phyloP scores from a whole-genome alignment of 2,329 filamentous ascomycete genomes.

The Phoma sp. region DNA sequence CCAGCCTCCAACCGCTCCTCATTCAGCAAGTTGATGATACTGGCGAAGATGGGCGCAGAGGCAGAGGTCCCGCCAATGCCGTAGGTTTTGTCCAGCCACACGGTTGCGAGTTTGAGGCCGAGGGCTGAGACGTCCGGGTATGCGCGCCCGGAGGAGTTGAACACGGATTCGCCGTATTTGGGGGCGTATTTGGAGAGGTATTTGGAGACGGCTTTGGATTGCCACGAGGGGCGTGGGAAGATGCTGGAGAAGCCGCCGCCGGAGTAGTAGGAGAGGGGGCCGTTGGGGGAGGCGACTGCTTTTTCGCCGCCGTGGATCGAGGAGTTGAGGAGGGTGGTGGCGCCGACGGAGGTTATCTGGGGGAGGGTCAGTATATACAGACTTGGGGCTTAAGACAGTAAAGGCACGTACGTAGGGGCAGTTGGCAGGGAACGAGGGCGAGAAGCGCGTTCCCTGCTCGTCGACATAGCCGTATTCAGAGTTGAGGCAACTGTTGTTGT shows the following conservation, averaged over 20 bases:
- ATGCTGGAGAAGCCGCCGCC: constrained; percentile 56
- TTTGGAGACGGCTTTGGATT: constrained; percentile 36
- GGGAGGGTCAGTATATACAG: not conserved
- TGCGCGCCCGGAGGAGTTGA: constrained; percentile 55
- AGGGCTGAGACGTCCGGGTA: constrained; percentile 67
- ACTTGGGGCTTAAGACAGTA: not conserved
- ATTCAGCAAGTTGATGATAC: constrained; percentile 65
- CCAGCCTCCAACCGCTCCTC: constrained; percentile 60
- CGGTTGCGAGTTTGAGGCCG: constrained; percentile 54
- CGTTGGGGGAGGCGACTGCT: constrained; percentile 31
- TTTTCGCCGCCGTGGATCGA: constrained; percentile 55
- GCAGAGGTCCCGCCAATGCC: constrained; percentile 58
- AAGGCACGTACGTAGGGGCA: constrained; percentile 64
- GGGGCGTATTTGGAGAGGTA: constrained; percentile 17
- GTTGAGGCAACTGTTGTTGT: constrained; percentile 26
- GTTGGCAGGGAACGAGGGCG: constrained; percentile 66
- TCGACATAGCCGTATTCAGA: constrained; percentile 19
- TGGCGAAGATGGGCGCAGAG: constrained; percentile 63
- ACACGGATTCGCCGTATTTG: constrained; percentile 14
- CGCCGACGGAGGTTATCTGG: constrained; percentile 63
- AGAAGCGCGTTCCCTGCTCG: constrained; percentile 45
- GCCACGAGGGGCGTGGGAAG: constrained; percentile 56
- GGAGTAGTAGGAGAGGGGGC: constrained; percentile 15
- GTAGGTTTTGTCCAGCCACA: constrained; percentile 42
- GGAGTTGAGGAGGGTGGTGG: constrained; percentile 46